Evolutionary conservation across 805 yeast genomes (phyloP).

Genomic region (Spathaspora gorwiae): DNA sequence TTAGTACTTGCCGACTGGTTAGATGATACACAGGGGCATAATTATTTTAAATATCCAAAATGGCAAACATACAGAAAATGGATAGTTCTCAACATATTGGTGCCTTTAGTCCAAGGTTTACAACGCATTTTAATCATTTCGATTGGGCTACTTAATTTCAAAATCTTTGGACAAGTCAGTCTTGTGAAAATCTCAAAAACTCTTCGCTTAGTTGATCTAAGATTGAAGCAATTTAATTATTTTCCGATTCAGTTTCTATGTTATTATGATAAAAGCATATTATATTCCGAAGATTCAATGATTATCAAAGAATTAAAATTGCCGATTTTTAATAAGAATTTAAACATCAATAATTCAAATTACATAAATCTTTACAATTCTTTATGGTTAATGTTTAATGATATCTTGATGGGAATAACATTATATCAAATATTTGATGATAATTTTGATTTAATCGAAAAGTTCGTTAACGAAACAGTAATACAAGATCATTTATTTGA

Average conservation of each 20-base stretch:
- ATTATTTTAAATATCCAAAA: background rate
- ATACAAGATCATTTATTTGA: conserved; percentile 41
- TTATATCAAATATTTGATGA: conserved; percentile 44
- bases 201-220: conserved; percentile 72
- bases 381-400: conserved; percentile 83
- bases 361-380: conserved; percentile 81
- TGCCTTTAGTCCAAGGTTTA: conserved; percentile 3
- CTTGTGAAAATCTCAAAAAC: conserved; percentile 50
- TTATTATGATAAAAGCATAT: conserved; percentile 40
- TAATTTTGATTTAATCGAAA: conserved; percentile 18
- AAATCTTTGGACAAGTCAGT: conserved; percentile 14
- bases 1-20: background rate
- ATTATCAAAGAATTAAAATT: conserved; percentile 41
- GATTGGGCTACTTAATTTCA: conserved; percentile 4
- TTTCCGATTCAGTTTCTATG: conserved; percentile 76
- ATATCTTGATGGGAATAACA: conserved; percentile 67
- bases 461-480: conserved; percentile 19
- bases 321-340: conserved; percentile 31
- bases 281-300: conserved; percentile 32
- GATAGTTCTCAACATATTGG: background rate
- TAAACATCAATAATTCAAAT: conserved; percentile 43
- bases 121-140: conserved; percentile 1
- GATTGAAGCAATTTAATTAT: conserved; percentile 70
- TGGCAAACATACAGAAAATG: background rate
- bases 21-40: background rate